Evolutionary conservation across 345 rosid species (phyloP).

Genomic region (Syzygium aromaticum): DNA sequence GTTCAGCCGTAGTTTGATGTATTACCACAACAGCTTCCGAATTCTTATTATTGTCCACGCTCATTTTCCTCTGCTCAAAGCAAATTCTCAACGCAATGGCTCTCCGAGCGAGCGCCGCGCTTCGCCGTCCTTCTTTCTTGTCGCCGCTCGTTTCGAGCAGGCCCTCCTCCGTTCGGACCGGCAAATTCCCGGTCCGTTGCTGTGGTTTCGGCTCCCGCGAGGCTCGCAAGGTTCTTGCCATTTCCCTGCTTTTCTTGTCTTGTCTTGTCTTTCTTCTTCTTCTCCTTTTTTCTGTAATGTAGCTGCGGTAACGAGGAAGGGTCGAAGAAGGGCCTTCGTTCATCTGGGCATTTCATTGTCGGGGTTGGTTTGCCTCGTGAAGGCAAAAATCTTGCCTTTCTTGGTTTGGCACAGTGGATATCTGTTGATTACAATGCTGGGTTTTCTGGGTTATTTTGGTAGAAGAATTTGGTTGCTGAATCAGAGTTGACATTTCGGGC

Average conservation of each 20-base stretch:
- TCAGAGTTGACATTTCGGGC: not conserved
- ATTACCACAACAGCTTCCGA: not conserved
- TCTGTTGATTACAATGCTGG: not conserved
- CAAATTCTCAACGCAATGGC: not conserved
- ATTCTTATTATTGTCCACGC: not conserved
- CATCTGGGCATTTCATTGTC: not conserved
- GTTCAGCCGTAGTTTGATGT: not conserved
- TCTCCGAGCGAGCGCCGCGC: conserved; percentile 1
- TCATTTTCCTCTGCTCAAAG: not conserved
- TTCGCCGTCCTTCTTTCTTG: not conserved
- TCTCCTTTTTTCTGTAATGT: not conserved
- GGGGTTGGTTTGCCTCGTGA: not conserved
- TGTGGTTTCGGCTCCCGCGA: not conserved
- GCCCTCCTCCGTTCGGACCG: not conserved
- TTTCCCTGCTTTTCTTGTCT: not conserved
- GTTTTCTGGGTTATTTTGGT: not conserved
- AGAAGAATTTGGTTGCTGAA: not conserved
- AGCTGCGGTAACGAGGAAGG: not conserved
- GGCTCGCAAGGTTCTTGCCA: conserved; percentile 3
- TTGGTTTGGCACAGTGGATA: not conserved
- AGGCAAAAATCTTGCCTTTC: not conserved
- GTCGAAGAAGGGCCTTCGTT: not conserved
- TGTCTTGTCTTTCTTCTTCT: not conserved
- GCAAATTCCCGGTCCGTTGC: not conserved
- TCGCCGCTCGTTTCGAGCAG: not conserved